Evolutionary conservation across 176 grass and related monocot genomes (phyloP), one percentile per base, ranked within the genome.

Genomic region (Urochloa ruziziensis): DNA sequence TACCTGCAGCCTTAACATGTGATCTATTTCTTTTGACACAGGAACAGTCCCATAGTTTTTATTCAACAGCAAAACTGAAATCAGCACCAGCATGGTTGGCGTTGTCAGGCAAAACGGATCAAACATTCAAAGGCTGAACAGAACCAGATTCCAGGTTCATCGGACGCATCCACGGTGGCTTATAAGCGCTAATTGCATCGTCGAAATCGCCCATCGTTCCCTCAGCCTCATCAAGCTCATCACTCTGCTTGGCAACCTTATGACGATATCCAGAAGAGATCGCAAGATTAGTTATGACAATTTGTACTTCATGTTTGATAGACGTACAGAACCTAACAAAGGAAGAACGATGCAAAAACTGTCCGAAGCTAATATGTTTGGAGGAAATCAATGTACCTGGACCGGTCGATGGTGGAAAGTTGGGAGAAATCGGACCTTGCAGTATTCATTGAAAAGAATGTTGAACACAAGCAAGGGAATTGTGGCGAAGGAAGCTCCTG

Each of bases 371-470:
- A 61, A 44, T 78, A 79, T 33, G 74, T 18, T 80, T 11, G 62
- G 36, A 21, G 49, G 42, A 68, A 7, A 77, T 30, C 33, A 37
- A 27, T 34, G 39, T 90, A 92, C 94, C 92, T 97, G 80, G 48
- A 94, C 76, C 0, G 92, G 90, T 29, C 54, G 71, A 71, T 73
- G 88, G 44, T 72, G 75, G 82, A 94, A 94, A 64, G 80, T 92
- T 33, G 90, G 86, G 84, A 92, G 83, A 90, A 97, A 91, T 42
- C 83, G 88, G 18, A 88, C 79, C 80, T 97, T 97, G 81, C 83
- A 92, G 83, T 97, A 92, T 77, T 92, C 92, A 4, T 94, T 94
- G 80, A 91, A 94, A 83, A 94, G 51, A 70, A 94, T 87, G 83
- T 40, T 97, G 61, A 85, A 69, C 23, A 68, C 72, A 83, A 97